Conservation (phyloP, 1,284 basidiomycete species). For the Ustilago shanxiensis region DNA sequence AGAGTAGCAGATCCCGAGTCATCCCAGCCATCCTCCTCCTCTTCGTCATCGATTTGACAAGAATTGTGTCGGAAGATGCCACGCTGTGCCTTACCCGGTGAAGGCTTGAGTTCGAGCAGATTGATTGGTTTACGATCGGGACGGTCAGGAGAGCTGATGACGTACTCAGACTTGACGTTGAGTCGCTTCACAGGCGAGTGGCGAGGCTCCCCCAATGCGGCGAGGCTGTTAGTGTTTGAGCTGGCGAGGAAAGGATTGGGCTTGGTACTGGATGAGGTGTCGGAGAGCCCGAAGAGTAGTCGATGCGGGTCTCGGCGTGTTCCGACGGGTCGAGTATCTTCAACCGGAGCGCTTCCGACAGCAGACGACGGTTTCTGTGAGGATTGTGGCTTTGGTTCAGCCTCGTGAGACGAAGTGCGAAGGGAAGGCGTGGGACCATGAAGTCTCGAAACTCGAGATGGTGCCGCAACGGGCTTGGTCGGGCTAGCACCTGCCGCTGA, state of each 20-base stretch:
- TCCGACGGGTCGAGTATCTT: background rate
- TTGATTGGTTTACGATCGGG: conserved; percentile 54
- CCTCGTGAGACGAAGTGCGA: conserved; percentile 14
- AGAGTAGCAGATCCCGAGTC: conserved; percentile 9
- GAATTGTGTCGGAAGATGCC: conserved; percentile 52
- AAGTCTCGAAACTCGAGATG: conserved; percentile 18
- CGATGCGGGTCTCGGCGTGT: conserved; percentile 23
- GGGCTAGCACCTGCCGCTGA: conserved; percentile 18
- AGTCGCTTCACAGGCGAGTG: conserved; percentile 51
- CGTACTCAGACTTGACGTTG: conserved; percentile 38
- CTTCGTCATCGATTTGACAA: conserved; percentile 23
- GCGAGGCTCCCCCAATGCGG: conserved; percentile 38
- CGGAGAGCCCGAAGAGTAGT: conserved; percentile 27
- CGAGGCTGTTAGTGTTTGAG: conserved; percentile 31
- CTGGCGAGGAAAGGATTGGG: conserved; percentile 29
- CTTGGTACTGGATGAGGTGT: conserved; percentile 1
- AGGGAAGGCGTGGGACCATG: conserved; percentile 16
- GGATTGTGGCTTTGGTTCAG: background rate
- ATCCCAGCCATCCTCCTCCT: conserved; percentile 25
- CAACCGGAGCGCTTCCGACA: conserved; percentile 4
- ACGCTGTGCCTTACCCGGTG: conserved; percentile 52
- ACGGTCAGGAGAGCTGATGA: conserved; percentile 42
- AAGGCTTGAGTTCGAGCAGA: conserved; percentile 48
- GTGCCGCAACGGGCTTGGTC: conserved; percentile 24
- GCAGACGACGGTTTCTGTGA: background rate